Conservation (phyloP, 768 basidiomycete species). For the Mrakia hoshinonis region DNA sequence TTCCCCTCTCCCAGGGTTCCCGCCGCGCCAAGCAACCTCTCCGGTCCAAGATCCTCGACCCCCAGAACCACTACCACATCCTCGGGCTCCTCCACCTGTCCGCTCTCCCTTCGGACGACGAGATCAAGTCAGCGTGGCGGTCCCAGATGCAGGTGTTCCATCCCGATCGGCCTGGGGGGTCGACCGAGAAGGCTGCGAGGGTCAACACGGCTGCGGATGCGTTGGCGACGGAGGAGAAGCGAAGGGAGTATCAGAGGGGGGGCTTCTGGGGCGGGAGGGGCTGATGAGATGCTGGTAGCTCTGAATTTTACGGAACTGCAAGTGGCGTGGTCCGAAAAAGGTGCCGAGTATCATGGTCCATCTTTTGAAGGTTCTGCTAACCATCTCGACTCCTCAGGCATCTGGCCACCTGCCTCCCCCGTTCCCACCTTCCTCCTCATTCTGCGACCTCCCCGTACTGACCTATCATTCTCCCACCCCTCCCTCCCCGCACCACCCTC, state of each 20-base stretch:
- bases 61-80: neutral
- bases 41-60: slow-evolving; percentile 1
- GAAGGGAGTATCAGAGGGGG: neutral
- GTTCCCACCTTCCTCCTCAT: too few relatives aligned
- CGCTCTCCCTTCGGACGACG: neutral
- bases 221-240: neutral
- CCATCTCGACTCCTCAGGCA: too few relatives aligned
- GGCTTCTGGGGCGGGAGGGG: neutral
- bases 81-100: neutral
- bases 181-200: slow-evolving; percentile 8
- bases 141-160: slow-evolving; percentile 4
- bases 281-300: neutral
- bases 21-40: neutral
- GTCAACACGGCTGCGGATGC: slow-evolving; percentile 9
- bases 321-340: too few relatives aligned
- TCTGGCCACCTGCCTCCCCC: too few relatives aligned
- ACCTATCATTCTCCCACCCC: too few relatives aligned
- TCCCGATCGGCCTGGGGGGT: slow-evolving; percentile 18
- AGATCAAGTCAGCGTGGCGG: slow-evolving; percentile 10
- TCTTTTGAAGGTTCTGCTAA: too few relatives aligned
- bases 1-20: neutral
- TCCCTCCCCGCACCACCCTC: too few relatives aligned
- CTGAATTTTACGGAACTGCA: too few relatives aligned
- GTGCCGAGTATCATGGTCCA: too few relatives aligned
- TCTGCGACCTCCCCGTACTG: too few relatives aligned